Base-by-base conservation (phyloP, 2,329 filamentous ascomycete species). In the Sordariomycetes sp. region DNA sequence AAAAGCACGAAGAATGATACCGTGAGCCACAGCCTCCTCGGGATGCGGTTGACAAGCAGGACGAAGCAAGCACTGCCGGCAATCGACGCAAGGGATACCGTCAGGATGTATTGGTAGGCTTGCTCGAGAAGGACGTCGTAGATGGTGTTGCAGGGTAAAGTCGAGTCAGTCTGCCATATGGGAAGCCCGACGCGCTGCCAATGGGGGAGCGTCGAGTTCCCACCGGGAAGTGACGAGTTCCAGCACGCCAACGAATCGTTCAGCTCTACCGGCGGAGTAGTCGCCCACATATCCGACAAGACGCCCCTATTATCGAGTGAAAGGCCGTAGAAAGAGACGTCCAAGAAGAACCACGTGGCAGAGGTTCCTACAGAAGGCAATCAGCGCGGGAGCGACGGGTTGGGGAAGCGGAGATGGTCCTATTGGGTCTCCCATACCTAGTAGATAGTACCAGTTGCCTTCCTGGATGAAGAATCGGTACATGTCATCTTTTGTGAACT, bases 241-340 rank as follows among this genome's bases (percentile, higher is more conserved):
- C 76, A 80, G 64, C 78, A 80, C n/a, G 65, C 58, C 1, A 80
- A 71, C 16, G 63, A 64, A 1, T 68, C 60, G 59, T 74, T 66
- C 55, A 79, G 69, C 1, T 61, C 62, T 0, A 68, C 65, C 1
- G 68, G 64, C 1, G 60, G 58, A 1, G 63, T 68, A 0, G 74
- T 76, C 11, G 70, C 71, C 74, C 74, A 76, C 57, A 76, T 68
- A 51, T 74, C 73, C 24, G 73, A 70, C 2, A 76, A 64, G 0
- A 73, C 74, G 7, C 70, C 69, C 54, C 72, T 64, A 58, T 76
- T 76, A 54, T 77, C 77, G 5, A 82, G 70, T 3, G 76, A 76
- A 58, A 82, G 77, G 2, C 79, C 80, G 60, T 81, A 82, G 61
- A 82, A 82, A 16, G 77, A 77, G n/a, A 82, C 69, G 58, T 83